phyloP scores from a whole-genome alignment of 129 eudicot species.

The Arctium minus region DNA sequence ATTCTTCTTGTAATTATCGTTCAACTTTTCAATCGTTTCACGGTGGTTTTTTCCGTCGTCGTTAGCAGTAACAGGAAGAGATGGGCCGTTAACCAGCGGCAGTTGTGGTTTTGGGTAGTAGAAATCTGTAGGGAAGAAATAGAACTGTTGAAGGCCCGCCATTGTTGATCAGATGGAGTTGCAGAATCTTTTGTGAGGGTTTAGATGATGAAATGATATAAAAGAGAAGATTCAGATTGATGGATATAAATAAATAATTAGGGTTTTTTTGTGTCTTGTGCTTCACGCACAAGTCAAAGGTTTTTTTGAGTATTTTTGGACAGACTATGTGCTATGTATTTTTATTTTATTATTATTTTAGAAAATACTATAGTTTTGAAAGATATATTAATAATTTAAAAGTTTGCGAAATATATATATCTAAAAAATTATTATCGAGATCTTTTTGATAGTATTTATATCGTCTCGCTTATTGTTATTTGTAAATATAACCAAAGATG shows the following conservation, averaged over 20 bases:
- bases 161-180: not conserved
- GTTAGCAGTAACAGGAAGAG: not conserved
- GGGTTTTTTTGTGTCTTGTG: conserved; percentile 7
- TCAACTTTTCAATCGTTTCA: not conserved
- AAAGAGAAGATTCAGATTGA: not conserved
- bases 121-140: conserved; percentile 38
- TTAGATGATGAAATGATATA: not conserved
- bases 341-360: too few species aligned
- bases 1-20: conserved; percentile 10
- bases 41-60: not conserved
- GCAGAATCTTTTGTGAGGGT: not conserved
- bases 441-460: too few species aligned
- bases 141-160: conserved; percentile 40
- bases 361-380: too few species aligned
- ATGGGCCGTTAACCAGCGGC: not conserved
- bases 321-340: not conserved
- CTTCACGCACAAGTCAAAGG: conserved; percentile 29
- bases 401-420: too few species aligned
- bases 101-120: not conserved
- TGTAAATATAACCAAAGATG: too few species aligned
- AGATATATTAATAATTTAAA: too few species aligned
- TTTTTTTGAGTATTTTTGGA: not conserved
- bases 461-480: too few species aligned
- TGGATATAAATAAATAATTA: not conserved
- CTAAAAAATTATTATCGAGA: too few species aligned